Conservation (phyloP, 768 basidiomycete species). For the Russula emetica region DNA sequence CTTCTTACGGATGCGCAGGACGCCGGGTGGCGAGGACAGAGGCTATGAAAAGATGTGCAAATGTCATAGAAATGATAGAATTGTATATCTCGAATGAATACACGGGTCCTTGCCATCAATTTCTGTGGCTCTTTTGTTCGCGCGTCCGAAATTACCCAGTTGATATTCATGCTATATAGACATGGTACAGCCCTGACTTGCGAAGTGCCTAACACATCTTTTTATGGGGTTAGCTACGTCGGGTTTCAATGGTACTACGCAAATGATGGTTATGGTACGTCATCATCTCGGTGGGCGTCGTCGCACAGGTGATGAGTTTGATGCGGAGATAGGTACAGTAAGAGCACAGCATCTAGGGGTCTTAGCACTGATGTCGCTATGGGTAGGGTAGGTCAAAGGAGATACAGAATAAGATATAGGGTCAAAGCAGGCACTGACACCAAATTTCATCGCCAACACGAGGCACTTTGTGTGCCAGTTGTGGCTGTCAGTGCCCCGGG, state of each 20-base stretch:
- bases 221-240: neutral
- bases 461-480: neutral
- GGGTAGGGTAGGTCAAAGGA: neutral
- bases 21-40: constrained; percentile 55
- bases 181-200: neutral
- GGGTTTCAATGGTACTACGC: neutral
- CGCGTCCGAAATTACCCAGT: too few relatives aligned
- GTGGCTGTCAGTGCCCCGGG: constrained; percentile 11
- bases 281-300: constrained; percentile 7
- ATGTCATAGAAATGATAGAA: neutral
- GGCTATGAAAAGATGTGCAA: constrained; percentile 25
- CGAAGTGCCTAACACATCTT: neutral
- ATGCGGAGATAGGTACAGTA: too few relatives aligned
- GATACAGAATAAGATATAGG: neutral
- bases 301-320: constrained; percentile 3
- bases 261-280: neutral
- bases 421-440: too few relatives aligned
- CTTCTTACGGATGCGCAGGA: constrained; percentile 68
- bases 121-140: too few relatives aligned
- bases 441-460: too few relatives aligned
- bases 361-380: neutral
- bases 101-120: too few relatives aligned
- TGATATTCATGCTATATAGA: neutral
- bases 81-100: neutral
- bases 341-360: neutral